A percentile compares a stretch with the other conserved stretches of the same genome.
Evolutionary conservation across 257 asterid species (phyloP).

Genomic region (Hygrophila difformis): DNA sequence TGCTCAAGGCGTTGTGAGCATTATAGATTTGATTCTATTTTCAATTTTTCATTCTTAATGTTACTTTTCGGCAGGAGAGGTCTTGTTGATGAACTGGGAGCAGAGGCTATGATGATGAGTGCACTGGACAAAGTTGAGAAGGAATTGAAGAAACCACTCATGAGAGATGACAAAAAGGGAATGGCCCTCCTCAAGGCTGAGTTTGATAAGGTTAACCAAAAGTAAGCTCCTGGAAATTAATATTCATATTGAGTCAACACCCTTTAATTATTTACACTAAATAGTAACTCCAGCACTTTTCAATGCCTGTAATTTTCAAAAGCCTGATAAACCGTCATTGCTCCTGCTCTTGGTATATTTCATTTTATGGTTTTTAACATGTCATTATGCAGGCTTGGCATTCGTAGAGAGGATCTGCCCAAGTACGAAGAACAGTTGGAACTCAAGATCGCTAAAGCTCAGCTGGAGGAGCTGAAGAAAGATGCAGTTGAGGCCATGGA

Average conservation of each 20-base stretch:
- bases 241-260: constrained; percentile 8
- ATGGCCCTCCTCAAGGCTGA: constrained; percentile 71
- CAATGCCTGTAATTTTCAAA: not conserved
- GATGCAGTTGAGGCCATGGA: constrained; percentile 89
- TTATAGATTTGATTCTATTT: too few species aligned
- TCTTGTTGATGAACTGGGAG: constrained; percentile 65
- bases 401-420: constrained; percentile 67
- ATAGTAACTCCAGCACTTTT: not conserved
- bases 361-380: constrained; percentile 8
- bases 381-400: constrained; percentile 59
- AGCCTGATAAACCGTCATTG: not conserved
- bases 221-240: constrained; percentile 46
- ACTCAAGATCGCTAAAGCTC: constrained; percentile 81
- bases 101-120: constrained; percentile 77
- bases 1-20: too few species aligned
- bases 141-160: constrained; percentile 72
- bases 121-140: constrained; percentile 87
- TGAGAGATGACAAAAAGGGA: constrained; percentile 89
- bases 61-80: constrained; percentile 64
- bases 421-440: constrained; percentile 84
- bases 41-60: too few species aligned
- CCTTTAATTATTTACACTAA: constrained; percentile 3
- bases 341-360: constrained; percentile 1
- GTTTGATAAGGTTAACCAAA: constrained; percentile 83
- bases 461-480: constrained; percentile 78